phyloP scores from a whole-genome alignment of 2,329 filamentous ascomycete species.

The Phialophora expanda region DNA sequence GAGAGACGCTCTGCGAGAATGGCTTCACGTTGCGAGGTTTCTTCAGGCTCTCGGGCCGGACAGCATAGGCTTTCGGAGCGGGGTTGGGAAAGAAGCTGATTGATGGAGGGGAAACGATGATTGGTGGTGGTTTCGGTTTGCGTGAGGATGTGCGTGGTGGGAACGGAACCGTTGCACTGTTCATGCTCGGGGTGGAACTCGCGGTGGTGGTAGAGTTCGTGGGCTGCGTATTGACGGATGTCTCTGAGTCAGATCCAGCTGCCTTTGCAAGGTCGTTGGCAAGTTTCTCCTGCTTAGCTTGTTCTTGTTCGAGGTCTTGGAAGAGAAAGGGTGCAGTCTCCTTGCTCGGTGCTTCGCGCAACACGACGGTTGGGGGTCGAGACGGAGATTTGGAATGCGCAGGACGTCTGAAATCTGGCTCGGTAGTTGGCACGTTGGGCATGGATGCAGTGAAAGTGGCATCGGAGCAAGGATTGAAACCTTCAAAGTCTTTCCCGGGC shows the following conservation, averaged over 20 bases:
- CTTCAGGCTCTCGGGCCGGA: slow-evolving; percentile 14
- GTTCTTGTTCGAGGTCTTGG: slow-evolving; percentile 25
- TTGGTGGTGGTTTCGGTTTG: slow-evolving; percentile 34
- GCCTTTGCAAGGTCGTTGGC: slow-evolving; percentile 16
- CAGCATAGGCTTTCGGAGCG: slow-evolving; percentile 21
- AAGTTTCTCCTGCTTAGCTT: slow-evolving; percentile 25
- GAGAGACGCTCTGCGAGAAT: slow-evolving; percentile 30
- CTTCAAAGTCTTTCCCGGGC: slow-evolving; percentile 34
- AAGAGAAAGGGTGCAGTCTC: slow-evolving; percentile 33
- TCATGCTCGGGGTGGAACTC: background rate
- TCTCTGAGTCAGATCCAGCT: background rate
- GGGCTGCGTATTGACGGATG: background rate
- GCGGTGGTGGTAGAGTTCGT: background rate
- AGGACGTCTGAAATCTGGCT: slow-evolving; percentile 9
- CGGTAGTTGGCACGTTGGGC: background rate
- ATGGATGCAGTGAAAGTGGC: slow-evolving; percentile 2
- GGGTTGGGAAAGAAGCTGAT: slow-evolving; percentile 7
- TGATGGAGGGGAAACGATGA: slow-evolving; percentile 30
- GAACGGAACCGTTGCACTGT: slow-evolving; percentile 7
- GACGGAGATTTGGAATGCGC: slow-evolving; percentile 20
- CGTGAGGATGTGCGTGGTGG: slow-evolving; percentile 34
- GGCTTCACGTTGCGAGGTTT: slow-evolving; percentile 31
- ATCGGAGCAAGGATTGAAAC: slow-evolving; percentile 18
- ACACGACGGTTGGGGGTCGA: slow-evolving; percentile 27
- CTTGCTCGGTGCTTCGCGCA: slow-evolving; percentile 26